Base-by-base conservation (phyloP, 1,139 yeast species). In the Sugiyamaella sp. region DNA sequence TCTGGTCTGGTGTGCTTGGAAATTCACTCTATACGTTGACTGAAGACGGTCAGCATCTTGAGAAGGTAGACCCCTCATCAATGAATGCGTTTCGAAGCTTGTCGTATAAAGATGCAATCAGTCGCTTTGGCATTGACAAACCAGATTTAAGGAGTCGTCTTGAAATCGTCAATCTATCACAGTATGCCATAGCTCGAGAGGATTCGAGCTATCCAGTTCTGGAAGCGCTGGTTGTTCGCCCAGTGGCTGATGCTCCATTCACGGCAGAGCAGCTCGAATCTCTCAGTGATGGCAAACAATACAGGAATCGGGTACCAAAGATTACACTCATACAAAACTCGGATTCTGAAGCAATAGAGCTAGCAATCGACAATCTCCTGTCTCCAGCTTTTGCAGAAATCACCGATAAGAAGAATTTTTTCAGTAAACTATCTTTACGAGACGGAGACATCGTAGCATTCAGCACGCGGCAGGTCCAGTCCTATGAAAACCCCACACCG, bases 401-500 rank as follows among this genome's bases (percentile, higher is more conserved):
- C 10, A 19, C 33, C 5, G 58, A 63, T 35, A 45, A 59, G 47
- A 52, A 51, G 2, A 56, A 51, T 0, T 47, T 66, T 10, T 46
- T 51, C 24, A 12, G 20, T 6, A 33, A 42, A 19, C 55, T 65
- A 1, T 46, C 53, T 3, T 54, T 89, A 27, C 61, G 76, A 49
- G 16, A 78, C 1, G 97, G 96, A 42, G 97, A 89, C 68, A 72
- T 89, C 2, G 66, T 93, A 37, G 93, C 93, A 2, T 79, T 88
- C 14, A 78, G 89, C 10, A 87, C 86, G 21, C 77, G 99, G 54
- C 81, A 89, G 1, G 66, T 70, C 4, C 62, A 81, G 25, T 73
- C 87, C 0, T 91, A 89, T 66, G 99, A 95, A 65, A 93, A 90
- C 65, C 98, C 99, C 19, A 93, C 99, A 0, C 98, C 99, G 0